Percentiles rank a stretch among this genome's conserved stretches.
Conservation (phyloP, 805 yeast genomes). For the Starmerella khaoyaiensis region DNA sequence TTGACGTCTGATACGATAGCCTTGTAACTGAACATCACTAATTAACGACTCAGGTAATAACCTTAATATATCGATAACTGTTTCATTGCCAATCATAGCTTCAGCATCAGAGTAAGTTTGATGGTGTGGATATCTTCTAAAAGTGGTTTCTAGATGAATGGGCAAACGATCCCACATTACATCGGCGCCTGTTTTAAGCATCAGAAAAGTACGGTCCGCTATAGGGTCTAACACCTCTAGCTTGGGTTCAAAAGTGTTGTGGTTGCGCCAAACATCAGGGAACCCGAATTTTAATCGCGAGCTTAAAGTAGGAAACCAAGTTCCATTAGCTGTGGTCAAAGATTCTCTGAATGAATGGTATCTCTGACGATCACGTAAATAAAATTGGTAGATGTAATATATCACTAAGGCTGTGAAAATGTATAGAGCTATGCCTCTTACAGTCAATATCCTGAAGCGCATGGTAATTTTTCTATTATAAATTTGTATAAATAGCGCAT, state of each 20-base stretch:
- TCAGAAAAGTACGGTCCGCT: constrained; percentile 22
- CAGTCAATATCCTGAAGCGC: too few species aligned
- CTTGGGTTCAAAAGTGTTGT: neutral
- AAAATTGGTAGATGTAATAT: too few species aligned
- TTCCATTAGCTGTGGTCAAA: constrained; percentile 2
- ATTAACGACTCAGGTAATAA: constrained; percentile 20
- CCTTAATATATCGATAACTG: constrained; percentile 26
- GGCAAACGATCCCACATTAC: constrained; percentile 31
- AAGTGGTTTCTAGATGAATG: constrained; percentile 28
- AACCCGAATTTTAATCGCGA: constrained; percentile 4
- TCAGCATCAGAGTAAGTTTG: constrained; percentile 30
- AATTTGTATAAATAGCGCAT: too few species aligned
- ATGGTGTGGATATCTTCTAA: constrained; percentile 27
- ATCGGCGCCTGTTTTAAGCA: constrained; percentile 31
- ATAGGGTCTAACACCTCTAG: constrained; percentile 10
- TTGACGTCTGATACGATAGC: constrained; percentile 17
- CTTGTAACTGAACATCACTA: constrained; percentile 20
- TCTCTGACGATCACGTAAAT: too few species aligned
- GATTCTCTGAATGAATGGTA: too few species aligned
- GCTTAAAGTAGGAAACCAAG: constrained; percentile 7
- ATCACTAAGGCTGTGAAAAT: too few species aligned
- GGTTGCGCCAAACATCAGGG: constrained; percentile 8
- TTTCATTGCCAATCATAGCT: constrained; percentile 26
- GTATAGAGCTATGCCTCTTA: too few species aligned
- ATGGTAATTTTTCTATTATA: too few species aligned